These are phyloP conservation scores for Erigeron philadelphicus DNA, from an alignment of 140 eudicot genomes.

Conservation along the genomic window DNA sequence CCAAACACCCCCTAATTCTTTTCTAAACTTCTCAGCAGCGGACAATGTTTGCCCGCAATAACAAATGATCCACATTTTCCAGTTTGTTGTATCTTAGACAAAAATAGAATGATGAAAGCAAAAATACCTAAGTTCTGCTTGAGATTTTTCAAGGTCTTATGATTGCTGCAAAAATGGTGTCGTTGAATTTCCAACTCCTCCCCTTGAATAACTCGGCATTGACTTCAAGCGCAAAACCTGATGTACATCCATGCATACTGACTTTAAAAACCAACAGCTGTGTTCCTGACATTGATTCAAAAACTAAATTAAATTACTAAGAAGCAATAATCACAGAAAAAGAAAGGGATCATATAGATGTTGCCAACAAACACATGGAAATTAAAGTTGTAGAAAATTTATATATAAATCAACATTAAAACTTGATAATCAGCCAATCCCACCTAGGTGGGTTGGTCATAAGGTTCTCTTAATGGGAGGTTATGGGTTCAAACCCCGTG, in stretches of 20 bases:
- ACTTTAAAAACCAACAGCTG: conserved; percentile 36
- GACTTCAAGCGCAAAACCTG: conserved; percentile 55
- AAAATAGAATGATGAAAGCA: neutral
- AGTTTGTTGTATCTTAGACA: neutral
- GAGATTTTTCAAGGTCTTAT: conserved; percentile 78
- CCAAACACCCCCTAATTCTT: no score
- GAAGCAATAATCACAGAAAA: neutral
- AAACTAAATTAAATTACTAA: conserved; percentile 16
- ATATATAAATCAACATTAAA: no score
- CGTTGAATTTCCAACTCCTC: conserved; percentile 65
- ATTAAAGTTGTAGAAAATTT: no score
- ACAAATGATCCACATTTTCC: neutral
- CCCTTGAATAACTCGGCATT: conserved; percentile 98
- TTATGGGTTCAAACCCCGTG: no score
- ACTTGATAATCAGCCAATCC: no score
- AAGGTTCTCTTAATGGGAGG: no score
- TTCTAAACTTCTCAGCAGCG: conserved; percentile 62
- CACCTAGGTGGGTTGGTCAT: no score
- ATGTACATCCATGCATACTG: conserved; percentile 68
- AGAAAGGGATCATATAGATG: neutral
- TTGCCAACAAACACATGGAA: neutral
- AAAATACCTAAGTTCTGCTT: conserved; percentile 79
- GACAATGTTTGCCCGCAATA: conserved; percentile 67
- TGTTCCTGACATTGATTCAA: conserved; percentile 35
- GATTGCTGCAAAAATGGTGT: conserved; percentile 64